Evolutionary conservation across 2,329 filamentous ascomycete genomes (phyloP).

Genomic region (Fusarium haematococcum): DNA sequence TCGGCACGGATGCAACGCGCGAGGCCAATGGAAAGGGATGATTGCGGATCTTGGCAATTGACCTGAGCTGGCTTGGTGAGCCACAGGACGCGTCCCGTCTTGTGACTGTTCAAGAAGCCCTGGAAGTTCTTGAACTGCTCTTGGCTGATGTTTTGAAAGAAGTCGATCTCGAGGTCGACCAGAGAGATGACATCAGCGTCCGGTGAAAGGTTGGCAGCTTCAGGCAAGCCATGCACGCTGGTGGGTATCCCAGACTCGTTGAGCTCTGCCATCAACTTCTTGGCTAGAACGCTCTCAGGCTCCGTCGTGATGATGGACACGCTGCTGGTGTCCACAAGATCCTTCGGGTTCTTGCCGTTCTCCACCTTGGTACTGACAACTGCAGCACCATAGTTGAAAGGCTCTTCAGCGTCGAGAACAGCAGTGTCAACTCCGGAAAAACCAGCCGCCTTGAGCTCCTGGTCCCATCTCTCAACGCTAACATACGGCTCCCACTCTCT

Average conservation of each 20-base stretch:
- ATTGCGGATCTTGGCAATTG: background rate
- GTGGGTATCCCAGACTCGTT: background rate
- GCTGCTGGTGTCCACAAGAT: background rate
- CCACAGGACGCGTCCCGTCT: background rate
- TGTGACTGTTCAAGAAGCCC: background rate
- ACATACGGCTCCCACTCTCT: constrained; percentile 44
- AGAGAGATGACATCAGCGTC: background rate
- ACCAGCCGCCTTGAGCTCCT: constrained; percentile 41
- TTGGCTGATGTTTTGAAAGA: background rate
- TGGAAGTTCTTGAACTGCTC: background rate
- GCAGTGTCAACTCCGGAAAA: constrained; percentile 26
- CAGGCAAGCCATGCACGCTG: background rate
- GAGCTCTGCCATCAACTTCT: background rate
- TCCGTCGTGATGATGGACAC: background rate
- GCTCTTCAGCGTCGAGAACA: constrained; percentile 1
- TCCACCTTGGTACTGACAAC: background rate
- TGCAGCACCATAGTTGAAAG: background rate
- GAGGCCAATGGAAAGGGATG: background rate
- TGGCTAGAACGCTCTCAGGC: background rate
- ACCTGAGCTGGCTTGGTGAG: background rate
- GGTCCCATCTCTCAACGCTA: constrained; percentile 40
- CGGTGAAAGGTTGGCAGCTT: background rate
- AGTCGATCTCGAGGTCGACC: background rate
- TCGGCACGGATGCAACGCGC: background rate
- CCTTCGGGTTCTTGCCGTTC: background rate